Base-by-base conservation (phyloP, 2,329 filamentous ascomycete species). In the Exophiala calicioides region DNA sequence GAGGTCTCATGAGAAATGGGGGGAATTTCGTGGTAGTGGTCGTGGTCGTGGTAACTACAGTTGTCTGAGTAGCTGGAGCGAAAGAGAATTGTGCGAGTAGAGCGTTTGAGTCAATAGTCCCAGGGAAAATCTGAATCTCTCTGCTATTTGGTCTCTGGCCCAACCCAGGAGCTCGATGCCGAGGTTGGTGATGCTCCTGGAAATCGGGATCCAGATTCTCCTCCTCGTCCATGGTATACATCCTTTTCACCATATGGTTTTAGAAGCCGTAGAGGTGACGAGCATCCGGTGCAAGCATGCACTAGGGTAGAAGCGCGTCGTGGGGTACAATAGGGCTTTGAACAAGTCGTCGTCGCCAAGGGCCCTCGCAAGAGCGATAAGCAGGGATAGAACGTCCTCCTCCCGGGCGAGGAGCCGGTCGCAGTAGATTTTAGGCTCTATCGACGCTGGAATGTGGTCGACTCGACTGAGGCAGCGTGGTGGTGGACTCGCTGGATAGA, bases 41-140 rank as follows among this genome's bases (percentile, higher is more conserved):
- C 1, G 90, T 96, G 0, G 90, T 96, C 0, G 91, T 96, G 1
- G 90, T 95, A 53, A 95, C 82, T 8, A 83, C 77, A 0, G 81
- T 84, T 8, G 81, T 83, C 60, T 80, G 78, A 9, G 81, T 84
- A 12, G 81, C 76, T 21, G 81, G 81, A 46, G 77, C 79, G 58
- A 81, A 80, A 2, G 78, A 80, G 49, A 84, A 75, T 60, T 81
- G 79, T 33, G 76, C 81, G 46, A 84, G 65, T 35, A 77, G 75
- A 50, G 61, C 59, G 29, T 60, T 60, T 8, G 62, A 47, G n/a
- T 62, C 51, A 29, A 52, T 54, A 46, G 59, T 57, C 23, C 47
- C 53, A 19, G 58, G 41, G 9, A 57, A 58, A 24, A 54, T 40
- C 29, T 18, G 10, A 13, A 34, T 40, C 4, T 47, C 50, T 48